Percentiles rank a stretch among this genome's conserved stretches.
phyloP scores from a whole-genome alignment of 768 basidiomycete genomes.

The Suillus decipiens region DNA sequence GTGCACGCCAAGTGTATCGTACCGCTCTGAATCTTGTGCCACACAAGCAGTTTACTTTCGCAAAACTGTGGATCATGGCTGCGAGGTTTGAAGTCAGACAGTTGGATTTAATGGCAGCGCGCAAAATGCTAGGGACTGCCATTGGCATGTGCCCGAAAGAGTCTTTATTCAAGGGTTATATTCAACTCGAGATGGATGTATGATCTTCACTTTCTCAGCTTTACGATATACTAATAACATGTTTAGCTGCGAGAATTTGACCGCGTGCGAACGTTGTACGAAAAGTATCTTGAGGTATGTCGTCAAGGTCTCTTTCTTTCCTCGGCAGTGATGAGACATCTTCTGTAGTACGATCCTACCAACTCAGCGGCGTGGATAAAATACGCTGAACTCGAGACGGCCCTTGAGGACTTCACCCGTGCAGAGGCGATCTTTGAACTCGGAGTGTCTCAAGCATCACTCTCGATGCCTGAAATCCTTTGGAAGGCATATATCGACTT shows the following conservation, averaged over 20 bases:
- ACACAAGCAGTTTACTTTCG: conserved; percentile 96
- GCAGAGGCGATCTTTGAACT: conserved; percentile 95
- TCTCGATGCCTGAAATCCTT: conserved; percentile 93
- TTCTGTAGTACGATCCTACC: conserved; percentile 73
- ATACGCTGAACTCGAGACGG: conserved; percentile 88
- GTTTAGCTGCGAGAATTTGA: conserved; percentile 90
- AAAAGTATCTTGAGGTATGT: conserved; percentile 90
- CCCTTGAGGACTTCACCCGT: conserved; percentile 83
- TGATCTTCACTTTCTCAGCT: conserved; percentile 20
- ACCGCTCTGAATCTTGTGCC: conserved; percentile 88
- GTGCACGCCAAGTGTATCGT: conserved; percentile 90
- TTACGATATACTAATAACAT: conserved; percentile 14
- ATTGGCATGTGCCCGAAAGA: conserved; percentile 98
- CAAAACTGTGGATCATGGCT: conserved; percentile 93
- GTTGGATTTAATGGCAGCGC: conserved; percentile 78
- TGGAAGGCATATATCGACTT: conserved; percentile 98
- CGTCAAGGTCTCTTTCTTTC: background rate
- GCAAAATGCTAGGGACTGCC: conserved; percentile 85
- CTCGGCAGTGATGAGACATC: conserved; percentile 6
- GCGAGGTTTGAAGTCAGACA: conserved; percentile 90
- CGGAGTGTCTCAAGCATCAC: conserved; percentile 75
- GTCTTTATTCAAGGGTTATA: conserved; percentile 93
- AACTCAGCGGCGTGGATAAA: conserved; percentile 96
- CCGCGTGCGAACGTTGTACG: conserved; percentile 85
- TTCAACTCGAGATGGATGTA: conserved; percentile 90